Evolutionary conservation across 768 basidiomycete species (phyloP).

Genomic region (Boletus subcaerulescens): DNA sequence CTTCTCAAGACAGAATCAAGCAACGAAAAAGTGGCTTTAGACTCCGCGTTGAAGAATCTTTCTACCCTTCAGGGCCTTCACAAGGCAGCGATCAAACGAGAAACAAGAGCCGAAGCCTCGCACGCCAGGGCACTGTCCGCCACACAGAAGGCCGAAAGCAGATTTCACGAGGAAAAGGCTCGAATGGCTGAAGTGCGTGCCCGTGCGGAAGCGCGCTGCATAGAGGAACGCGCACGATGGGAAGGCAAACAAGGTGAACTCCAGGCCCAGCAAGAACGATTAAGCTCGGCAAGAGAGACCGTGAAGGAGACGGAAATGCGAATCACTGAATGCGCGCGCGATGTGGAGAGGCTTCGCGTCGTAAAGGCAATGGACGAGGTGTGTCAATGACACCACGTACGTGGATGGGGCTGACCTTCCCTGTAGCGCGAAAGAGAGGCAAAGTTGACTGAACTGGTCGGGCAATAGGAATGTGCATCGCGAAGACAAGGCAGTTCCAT

Average conservation of each 20-base stretch:
- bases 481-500: neutral
- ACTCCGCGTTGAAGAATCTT: slow-evolving; percentile 61
- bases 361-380: slow-evolving; percentile 69
- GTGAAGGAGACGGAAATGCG: slow-evolving; percentile 58
- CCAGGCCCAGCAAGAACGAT: slow-evolving; percentile 41
- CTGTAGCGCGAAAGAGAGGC: slow-evolving; percentile 53
- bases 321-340: slow-evolving; percentile 68
- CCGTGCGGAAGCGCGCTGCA: slow-evolving; percentile 40
- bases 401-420: slow-evolving; percentile 1
- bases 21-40: slow-evolving; percentile 61
- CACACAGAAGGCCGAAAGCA: slow-evolving; percentile 63
- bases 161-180: slow-evolving; percentile 59
- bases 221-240: slow-evolving; percentile 60
- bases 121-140: slow-evolving; percentile 52
- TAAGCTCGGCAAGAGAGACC: slow-evolving; percentile 51
- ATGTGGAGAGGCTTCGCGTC: slow-evolving; percentile 63
- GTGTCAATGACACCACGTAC: slow-evolving; percentile 10
- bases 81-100: slow-evolving; percentile 62
- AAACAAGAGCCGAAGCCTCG: slow-evolving; percentile 51
- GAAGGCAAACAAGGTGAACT: slow-evolving; percentile 51
- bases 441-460: slow-evolving; percentile 40
- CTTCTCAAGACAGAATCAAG: slow-evolving; percentile 70
- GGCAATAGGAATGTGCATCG: slow-evolving; percentile 2
- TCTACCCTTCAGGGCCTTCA: slow-evolving; percentile 69
- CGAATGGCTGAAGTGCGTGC: slow-evolving; percentile 51